Base-by-base conservation (phyloP, 345 rosid species). In the Syzygium aqueum region DNA sequence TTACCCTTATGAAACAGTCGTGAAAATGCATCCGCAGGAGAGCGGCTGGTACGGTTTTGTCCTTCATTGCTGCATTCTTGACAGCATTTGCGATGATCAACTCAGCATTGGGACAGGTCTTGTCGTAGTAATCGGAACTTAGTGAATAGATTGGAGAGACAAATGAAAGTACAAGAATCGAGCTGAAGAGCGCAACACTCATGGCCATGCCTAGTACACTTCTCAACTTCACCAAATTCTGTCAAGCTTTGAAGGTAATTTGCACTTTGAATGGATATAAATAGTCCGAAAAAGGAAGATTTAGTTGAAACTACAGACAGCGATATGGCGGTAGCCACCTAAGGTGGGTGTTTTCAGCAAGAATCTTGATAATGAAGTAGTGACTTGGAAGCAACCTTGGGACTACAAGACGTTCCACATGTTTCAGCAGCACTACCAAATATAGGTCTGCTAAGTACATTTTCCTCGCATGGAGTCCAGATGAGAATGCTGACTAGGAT, bases 21-120 rank as follows among this genome's bases (percentile, higher is more conserved):
- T 97, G 98, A 84, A 96, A 97, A 52, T 96, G 99, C 99, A 96
- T 95, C 84, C 99, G 94, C 53, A 96, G 96, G 8, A 97, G 91
- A 2, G 95, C 98, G 16, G 98, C 97, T 1, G 98, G 95, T 53
- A 96, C 96, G 5, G 97, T 97, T 67, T 87, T 93, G 88, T 97
- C 99, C 50, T 91, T 93, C 52, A 28, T 51, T 91, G 93, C 92
- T 16, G 98, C 98, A 84, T 92, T 94, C 88, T 91, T 90, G 90
- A 97, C 96, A 6, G 93, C 93, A 28, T 51, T 30, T 10, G 92
- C 88, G 13, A 97, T 94, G 3, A 91, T 73, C 40, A 86, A 65
- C 88, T 97, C 98, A 11, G 93, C 92, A 56, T 90, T 84, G 59
- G 97, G 98, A 86, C 98, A 97, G 33, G 95, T 78, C 0, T 94